These are phyloP conservation scores for Diaporthe batatas DNA, from an alignment of 2,329 filamentous ascomycete species.

Conservation along the genomic window DNA sequence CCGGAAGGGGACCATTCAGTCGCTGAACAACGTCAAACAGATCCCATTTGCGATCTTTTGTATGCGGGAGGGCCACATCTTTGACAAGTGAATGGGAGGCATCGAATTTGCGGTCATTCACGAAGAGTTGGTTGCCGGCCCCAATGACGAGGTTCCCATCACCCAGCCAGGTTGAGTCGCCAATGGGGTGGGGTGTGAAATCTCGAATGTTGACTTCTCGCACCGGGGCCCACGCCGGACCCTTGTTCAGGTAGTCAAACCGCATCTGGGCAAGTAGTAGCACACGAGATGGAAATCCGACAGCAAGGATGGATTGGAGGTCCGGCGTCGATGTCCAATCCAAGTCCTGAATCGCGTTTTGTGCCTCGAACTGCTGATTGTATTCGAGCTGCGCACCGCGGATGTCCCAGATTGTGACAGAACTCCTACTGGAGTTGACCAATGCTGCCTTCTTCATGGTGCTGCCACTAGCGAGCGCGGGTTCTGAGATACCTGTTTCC, in stretches of 20 bases:
- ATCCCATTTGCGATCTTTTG: constrained; percentile 69
- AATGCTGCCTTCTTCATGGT: constrained; percentile 89
- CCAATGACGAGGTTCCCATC: constrained; percentile 89
- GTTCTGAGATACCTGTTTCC: constrained; percentile 80
- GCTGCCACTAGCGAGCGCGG: constrained; percentile 85
- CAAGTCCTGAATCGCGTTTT: constrained; percentile 84
- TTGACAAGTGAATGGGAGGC: constrained; percentile 71
- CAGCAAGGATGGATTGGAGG: constrained; percentile 87
- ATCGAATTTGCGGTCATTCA: constrained; percentile 83
- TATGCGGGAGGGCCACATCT: constrained; percentile 61
- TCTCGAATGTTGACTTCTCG: constrained; percentile 85
- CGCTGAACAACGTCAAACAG: constrained; percentile 86
- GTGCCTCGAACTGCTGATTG: constrained; percentile 78
- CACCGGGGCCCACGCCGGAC: constrained; percentile 90
- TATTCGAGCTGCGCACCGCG: constrained; percentile 85
- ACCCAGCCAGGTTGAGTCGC: constrained; percentile 91
- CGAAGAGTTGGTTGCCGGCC: constrained; percentile 90
- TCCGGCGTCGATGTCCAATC: constrained; percentile 96
- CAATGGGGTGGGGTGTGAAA: constrained; percentile 89
- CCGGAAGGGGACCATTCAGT: constrained; percentile 87
- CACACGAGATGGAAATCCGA: constrained; percentile 91
- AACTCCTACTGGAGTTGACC: constrained; percentile 79
- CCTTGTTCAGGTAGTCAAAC: constrained; percentile 90
- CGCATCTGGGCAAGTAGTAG: constrained; percentile 87
- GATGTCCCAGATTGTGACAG: constrained; percentile 92